Conservation (phyloP, 208 protist species). For the Crithidia acanthocephali region DNA sequence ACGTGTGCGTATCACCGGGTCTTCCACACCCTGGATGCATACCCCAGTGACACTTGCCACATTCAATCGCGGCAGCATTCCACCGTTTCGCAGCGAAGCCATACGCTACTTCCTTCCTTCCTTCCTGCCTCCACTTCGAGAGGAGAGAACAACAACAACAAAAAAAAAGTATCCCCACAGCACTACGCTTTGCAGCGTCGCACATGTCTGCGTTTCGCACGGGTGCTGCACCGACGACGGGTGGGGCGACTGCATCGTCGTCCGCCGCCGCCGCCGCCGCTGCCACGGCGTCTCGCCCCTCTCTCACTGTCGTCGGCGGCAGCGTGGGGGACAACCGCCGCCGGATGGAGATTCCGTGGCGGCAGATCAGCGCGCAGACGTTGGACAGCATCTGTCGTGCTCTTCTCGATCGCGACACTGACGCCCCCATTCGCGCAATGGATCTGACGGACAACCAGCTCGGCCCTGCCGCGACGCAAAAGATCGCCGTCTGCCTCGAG, state of each 20-base stretch:
- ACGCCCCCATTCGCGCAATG: slow-evolving; percentile 57
- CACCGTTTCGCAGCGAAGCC: no score
- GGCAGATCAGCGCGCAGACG: slow-evolving; percentile 52
- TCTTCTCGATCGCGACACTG: slow-evolving; percentile 55
- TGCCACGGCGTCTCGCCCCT: slow-evolving; percentile 11
- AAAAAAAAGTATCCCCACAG: no score
- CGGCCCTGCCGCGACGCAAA: slow-evolving; percentile 53
- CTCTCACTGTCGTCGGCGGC: slow-evolving; percentile 21
- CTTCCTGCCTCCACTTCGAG: no score
- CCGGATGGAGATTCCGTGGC: slow-evolving; percentile 70
- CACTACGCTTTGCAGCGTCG: no score
- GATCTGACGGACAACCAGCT: slow-evolving; percentile 90
- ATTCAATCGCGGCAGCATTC: no score
- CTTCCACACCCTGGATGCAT: no score
- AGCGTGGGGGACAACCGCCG: slow-evolving; percentile 14
- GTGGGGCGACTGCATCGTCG: background rate
- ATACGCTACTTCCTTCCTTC: no score
- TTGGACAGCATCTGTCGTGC: slow-evolving; percentile 64
- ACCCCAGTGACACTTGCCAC: no score
- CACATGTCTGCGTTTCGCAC: no score
- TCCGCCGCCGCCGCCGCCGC: background rate
- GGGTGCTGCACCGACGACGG: background rate
- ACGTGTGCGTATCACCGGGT: no score
- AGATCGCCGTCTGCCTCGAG: slow-evolving; percentile 70
- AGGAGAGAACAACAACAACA: no score